Conservation (phyloP, 2,329 filamentous ascomycete species). For the Lasiodiplodia gonubiensis region DNA sequence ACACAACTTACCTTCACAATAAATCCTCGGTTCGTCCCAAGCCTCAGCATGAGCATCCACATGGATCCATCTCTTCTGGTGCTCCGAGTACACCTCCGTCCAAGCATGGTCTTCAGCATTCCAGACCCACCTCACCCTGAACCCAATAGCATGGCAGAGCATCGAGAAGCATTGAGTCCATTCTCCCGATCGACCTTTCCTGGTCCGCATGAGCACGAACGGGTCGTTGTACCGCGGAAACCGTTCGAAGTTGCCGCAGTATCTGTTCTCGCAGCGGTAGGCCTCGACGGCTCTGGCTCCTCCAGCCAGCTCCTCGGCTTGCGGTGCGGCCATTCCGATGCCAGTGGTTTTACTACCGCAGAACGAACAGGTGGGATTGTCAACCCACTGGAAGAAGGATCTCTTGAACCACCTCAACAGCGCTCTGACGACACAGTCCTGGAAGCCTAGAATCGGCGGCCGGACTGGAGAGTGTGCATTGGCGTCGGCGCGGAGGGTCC, state of each 20-base stretch:
- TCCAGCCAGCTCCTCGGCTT: conserved; percentile 85
- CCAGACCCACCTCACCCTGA: conserved; percentile 95
- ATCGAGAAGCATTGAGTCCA: conserved; percentile 99
- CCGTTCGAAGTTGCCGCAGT: conserved; percentile 80
- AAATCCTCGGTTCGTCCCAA: conserved; percentile 92
- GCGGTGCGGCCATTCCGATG: conserved; percentile 81
- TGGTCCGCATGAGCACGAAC: conserved; percentile 85
- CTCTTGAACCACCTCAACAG: conserved; percentile 94
- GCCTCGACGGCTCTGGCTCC: conserved; percentile 87
- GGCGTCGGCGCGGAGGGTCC: conserved; percentile 84
- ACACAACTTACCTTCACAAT: conserved; percentile 72
- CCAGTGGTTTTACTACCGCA: conserved; percentile 84
- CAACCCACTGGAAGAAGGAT: conserved; percentile 94
- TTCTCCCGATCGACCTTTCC: conserved; percentile 86
- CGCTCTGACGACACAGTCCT: conserved; percentile 92
- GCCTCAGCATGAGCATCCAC: conserved; percentile 93
- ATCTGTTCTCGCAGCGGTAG: conserved; percentile 79
- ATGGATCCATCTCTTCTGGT: conserved; percentile 91
- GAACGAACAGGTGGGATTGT: conserved; percentile 84
- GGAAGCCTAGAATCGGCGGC: conserved; percentile 91
- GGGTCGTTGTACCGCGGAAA: conserved; percentile 96
- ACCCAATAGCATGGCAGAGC: conserved; percentile 91
- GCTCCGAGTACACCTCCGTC: conserved; percentile 96
- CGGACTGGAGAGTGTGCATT: conserved; percentile 82
- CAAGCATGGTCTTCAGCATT: conserved; percentile 96